Percentiles rank a stretch among this genome's conserved stretches.
phyloP scores from a whole-genome alignment of 768 basidiomycete genomes.

The Naganishia vishniacii region DNA sequence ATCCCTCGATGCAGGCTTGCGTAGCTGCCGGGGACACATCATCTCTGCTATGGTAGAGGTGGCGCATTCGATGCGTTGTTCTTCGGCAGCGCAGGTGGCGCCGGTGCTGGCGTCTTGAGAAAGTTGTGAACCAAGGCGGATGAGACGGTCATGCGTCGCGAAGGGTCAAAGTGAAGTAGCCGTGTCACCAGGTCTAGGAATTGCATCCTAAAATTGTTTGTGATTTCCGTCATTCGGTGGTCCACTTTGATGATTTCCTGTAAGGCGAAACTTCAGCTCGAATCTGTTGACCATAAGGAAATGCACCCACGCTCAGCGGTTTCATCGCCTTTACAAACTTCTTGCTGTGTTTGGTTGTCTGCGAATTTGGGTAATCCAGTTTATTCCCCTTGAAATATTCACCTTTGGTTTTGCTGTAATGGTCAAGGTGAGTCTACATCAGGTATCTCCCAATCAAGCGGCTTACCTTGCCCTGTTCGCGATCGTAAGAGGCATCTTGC shows the following conservation, averaged over 20 bases:
- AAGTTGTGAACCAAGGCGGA: conserved; percentile 85
- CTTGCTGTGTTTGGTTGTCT: conserved; percentile 79
- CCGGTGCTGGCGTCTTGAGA: conserved; percentile 52
- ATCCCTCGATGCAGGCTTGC: too few relatives aligned
- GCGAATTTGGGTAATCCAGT: conserved; percentile 87
- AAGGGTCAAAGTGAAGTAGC: conserved; percentile 84
- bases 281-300: not conserved
- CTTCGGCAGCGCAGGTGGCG: conserved; percentile 18
- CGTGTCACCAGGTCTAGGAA: conserved; percentile 83
- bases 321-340: conserved; percentile 87
- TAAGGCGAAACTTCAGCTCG: conserved; percentile 22
- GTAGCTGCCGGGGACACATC: too few relatives aligned
- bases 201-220: conserved; percentile 59
- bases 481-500: conserved; percentile 87
- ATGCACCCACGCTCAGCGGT: conserved; percentile 64
- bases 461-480: conserved; percentile 44
- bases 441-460: not conserved
- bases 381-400: conserved; percentile 85
- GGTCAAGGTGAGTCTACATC: conserved; percentile 52
- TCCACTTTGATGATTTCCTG: conserved; percentile 70
- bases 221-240: conserved; percentile 55
- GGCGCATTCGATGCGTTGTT: not conserved
- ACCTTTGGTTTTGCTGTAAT: conserved; percentile 57
- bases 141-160: conserved; percentile 76
- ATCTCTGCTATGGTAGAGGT: not conserved